phyloP scores from a whole-genome alignment of 164 flowering plant species.

The Tinospora cordifolia region DNA sequence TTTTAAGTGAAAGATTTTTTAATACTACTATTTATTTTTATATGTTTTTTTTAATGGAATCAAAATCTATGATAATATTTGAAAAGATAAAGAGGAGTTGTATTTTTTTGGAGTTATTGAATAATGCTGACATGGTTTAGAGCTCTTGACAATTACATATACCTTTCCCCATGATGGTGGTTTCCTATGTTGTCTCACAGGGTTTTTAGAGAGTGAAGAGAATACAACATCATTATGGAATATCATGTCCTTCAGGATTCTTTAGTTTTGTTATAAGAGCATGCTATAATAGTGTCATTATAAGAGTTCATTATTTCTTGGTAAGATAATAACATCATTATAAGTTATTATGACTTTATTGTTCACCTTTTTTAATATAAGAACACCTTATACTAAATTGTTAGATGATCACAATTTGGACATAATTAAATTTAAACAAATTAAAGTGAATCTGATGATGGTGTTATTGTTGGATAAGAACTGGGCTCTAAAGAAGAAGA shows the following conservation, averaged over 20 bases:
- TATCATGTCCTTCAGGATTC: too few species aligned
- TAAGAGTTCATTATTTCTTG: too few species aligned
- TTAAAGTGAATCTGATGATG: not conserved
- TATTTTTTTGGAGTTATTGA: slow-evolving; percentile 28
- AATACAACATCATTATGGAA: too few species aligned
- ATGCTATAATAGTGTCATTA: too few species aligned
- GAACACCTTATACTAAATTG: too few species aligned
- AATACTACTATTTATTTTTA: not conserved
- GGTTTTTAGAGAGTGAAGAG: not conserved
- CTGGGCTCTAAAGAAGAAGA: not conserved
- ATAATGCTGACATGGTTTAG: slow-evolving; percentile 27
- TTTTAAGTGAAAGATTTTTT: slow-evolving; percentile 1
- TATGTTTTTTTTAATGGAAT: not conserved
- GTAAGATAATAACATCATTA: too few species aligned
- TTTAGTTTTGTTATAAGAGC: slow-evolving; percentile 9
- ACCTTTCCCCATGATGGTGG: slow-evolving; percentile 44
- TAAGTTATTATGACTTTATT: too few species aligned
- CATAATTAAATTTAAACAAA: too few species aligned
- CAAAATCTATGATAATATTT: slow-evolving; percentile 16
- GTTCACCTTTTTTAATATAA: too few species aligned
- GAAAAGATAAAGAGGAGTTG: slow-evolving; percentile 17
- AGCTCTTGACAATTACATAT: slow-evolving; percentile 46
- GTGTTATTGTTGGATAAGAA: not conserved
- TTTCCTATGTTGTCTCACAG: slow-evolving; percentile 24
- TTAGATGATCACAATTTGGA: too few species aligned